Percentiles rank a stretch among this genome's conserved stretches.
Conservation (phyloP, 352 stramenopile species). For the Phytophthora crassamura region DNA sequence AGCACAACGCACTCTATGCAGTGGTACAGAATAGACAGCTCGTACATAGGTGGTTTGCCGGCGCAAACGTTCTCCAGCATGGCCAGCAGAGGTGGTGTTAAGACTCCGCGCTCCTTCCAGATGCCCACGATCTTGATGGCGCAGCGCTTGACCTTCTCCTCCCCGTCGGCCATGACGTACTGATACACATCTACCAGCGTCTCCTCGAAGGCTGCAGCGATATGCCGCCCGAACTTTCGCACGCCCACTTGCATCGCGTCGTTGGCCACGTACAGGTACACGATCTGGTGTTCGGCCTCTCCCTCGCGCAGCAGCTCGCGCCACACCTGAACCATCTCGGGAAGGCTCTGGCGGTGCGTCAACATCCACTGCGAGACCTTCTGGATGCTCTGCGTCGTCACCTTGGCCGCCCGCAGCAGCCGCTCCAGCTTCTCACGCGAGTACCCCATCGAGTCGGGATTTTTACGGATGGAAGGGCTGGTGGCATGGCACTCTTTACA, state of each 20-base stretch:
- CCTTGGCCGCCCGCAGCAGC: constrained; percentile 72
- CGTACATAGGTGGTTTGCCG: constrained; percentile 68
- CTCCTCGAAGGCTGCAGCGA: constrained; percentile 66
- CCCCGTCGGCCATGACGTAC: constrained; percentile 68
- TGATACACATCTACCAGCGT: constrained; percentile 65
- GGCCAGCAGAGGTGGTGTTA: constrained; percentile 56
- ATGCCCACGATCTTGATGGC: constrained; percentile 89
- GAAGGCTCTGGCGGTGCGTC: constrained; percentile 56
- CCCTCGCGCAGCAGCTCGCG: constrained; percentile 51
- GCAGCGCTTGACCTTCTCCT: constrained; percentile 87
- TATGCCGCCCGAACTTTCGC: constrained; percentile 80
- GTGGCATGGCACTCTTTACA: not conserved
- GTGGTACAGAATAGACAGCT: not conserved
- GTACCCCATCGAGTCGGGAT: constrained; percentile 33
- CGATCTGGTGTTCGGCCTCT: constrained; percentile 77
- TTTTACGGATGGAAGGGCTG: not conserved
- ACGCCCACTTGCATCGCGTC: constrained; percentile 87
- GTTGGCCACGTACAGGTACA: constrained; percentile 87
- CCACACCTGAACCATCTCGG: constrained; percentile 75
- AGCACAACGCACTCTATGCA: constrained; percentile 2
- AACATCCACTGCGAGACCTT: constrained; percentile 82
- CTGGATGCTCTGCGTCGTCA: constrained; percentile 88
- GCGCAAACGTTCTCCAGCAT: constrained; percentile 82
- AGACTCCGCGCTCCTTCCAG: constrained; percentile 81
- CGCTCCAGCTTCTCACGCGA: constrained; percentile 67